phyloP scores from a whole-genome alignment of 2,329 filamentous ascomycete genomes.

The Hypoxylon sp. region DNA sequence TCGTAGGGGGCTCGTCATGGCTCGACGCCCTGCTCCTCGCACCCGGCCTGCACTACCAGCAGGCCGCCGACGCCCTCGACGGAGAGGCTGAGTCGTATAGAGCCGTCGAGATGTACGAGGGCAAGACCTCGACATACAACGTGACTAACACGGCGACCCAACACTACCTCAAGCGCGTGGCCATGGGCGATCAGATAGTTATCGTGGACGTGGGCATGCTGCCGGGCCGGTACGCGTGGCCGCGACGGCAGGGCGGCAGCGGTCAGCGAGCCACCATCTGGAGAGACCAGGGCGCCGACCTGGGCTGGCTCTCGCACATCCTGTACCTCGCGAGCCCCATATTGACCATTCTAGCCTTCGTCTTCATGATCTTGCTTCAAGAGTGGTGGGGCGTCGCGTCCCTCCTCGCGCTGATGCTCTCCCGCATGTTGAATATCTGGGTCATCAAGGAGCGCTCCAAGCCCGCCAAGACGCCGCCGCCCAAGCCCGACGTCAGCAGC shows the following conservation, averaged over 20 bases:
- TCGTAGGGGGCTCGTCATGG: constrained; percentile 64
- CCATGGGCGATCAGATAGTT: constrained; percentile 62
- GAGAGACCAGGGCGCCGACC: constrained; percentile 44
- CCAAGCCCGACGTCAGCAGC: constrained; percentile 33
- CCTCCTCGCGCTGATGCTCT: constrained; percentile 58
- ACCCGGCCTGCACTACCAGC: constrained; percentile 68
- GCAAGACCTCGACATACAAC: constrained; percentile 45
- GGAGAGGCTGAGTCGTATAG: constrained; percentile 53
- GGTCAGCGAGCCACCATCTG: constrained; percentile 44
- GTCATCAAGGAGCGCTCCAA: constrained; percentile 61
- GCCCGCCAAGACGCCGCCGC: constrained; percentile 21
- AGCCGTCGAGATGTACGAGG: constrained; percentile 47
- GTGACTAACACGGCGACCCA: constrained; percentile 62
- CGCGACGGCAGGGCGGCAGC: constrained; percentile 41
- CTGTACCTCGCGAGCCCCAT: constrained; percentile 58
- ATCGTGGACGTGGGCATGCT: constrained; percentile 65
- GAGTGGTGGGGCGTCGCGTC: constrained; percentile 62
- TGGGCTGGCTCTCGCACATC: constrained; percentile 57
- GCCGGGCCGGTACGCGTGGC: constrained; percentile 49
- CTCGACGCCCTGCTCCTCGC: constrained; percentile 65
- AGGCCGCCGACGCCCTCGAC: constrained; percentile 60
- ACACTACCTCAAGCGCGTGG: constrained; percentile 62
- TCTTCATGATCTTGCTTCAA: constrained; percentile 55
- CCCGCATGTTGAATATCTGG: constrained; percentile 63
- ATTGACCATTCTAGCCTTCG: constrained; percentile 54